Evolutionary conservation across 1,284 basidiomycete genomes (phyloP), one percentile per base, ranked within the genome.

Genomic region (Golubevia sp.): DNA sequence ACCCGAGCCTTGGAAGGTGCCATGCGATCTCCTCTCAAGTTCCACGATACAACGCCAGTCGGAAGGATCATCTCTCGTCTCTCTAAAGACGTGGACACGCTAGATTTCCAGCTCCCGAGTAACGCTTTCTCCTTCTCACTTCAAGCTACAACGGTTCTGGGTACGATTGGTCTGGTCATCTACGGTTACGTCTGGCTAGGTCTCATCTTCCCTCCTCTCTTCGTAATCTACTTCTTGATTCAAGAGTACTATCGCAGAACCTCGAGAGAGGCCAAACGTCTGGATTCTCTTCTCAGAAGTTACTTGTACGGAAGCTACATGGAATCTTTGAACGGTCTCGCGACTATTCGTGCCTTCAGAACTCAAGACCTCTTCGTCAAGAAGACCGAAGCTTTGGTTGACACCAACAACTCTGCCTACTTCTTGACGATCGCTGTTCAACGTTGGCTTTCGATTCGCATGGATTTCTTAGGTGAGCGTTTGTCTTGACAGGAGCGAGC

Each of bases 141-240:
- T 26, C 50, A 52, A 13, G 6, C 13, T 13, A 6, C 50, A 7
- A 52, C 21, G 6, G 50, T 52, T 11, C 25, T 52, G 11, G 50
- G 50, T 7, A 52, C 50, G 6, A 13, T 52, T 13, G 50, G 50
- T 26, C 25, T 52, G 50, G 13, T 13, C 50, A 52, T 52, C 50
- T 52, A 27, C 21, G 50, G 7, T 26, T 59, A 59, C 58, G 52
- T 51, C 49, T 59, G 26, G 23, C 49, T 59, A 23, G 58, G 58
- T 4, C 3, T 59, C 24, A 59, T 59, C 23, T 59, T 59, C 50
- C 58, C 58, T n/a, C 58, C 58, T 6, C 58, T 61, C n/a, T 44
- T 61, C 4, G 8, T 56, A 15, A 54, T 61, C 52, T 61, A 61
- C 53, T 44, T 26, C 24, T 53, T 61, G 18, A 13, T 61, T n/a